phyloP scores from a whole-genome alignment of 495 filamentous ascomycete genomes.

The Penicillium bovifimosum region DNA sequence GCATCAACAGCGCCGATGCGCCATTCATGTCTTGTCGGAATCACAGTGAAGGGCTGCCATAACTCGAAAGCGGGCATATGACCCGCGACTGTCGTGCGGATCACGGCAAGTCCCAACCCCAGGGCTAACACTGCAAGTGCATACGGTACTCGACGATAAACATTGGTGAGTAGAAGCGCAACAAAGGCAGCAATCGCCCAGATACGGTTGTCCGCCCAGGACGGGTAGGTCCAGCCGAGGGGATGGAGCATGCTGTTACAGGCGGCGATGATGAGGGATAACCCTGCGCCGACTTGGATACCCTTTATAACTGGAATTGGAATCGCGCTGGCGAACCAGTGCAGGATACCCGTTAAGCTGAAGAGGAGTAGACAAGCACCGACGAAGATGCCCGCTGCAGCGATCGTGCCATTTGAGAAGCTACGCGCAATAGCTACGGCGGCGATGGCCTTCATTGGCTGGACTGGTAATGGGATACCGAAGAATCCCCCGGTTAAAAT shows the following conservation, averaged over 20 bases:
- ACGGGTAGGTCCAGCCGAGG: slow-evolving; percentile 53
- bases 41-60: slow-evolving; percentile 41
- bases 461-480: slow-evolving; percentile 80
- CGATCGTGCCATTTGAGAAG: slow-evolving; percentile 61
- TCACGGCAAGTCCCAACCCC: slow-evolving; percentile 54
- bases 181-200: slow-evolving; percentile 68
- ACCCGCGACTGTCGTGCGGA: slow-evolving; percentile 30
- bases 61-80: slow-evolving; percentile 44
- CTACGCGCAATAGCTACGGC: slow-evolving; percentile 70
- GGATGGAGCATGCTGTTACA: slow-evolving; percentile 56
- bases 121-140: slow-evolving; percentile 65
- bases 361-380: slow-evolving; percentile 65
- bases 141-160: slow-evolving; percentile 61
- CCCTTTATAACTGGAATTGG: slow-evolving; percentile 86
- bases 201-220: slow-evolving; percentile 64
- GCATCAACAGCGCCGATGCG: slow-evolving; percentile 46
- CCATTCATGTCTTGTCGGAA: slow-evolving; percentile 45
- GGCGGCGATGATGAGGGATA: slow-evolving; percentile 71
- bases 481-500: slow-evolving; percentile 75
- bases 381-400: slow-evolving; percentile 76
- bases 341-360: slow-evolving; percentile 67
- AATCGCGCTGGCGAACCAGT: slow-evolving; percentile 62
- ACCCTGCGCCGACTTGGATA: slow-evolving; percentile 86
- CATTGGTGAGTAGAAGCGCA: slow-evolving; percentile 56
- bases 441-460: slow-evolving; percentile 90